Conservation (phyloP, 768 basidiomycete species). For the Mycena pura region DNA sequence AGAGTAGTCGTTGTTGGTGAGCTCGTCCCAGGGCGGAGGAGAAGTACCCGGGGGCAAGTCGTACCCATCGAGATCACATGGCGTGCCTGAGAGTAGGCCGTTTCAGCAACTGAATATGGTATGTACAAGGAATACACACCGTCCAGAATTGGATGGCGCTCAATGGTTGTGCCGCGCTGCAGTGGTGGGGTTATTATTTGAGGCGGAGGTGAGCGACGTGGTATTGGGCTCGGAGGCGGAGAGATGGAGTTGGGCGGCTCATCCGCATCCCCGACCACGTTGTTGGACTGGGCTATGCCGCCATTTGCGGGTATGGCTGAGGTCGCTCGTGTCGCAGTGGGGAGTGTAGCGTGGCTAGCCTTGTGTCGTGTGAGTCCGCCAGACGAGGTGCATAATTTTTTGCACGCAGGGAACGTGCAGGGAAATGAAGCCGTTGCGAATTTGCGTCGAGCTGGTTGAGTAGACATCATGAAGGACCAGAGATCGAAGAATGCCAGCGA, state of each 20-base stretch:
- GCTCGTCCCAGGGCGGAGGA: constrained; percentile 18
- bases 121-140: neutral
- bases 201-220: neutral
- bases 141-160: constrained; percentile 14
- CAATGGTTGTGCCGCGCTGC: neutral
- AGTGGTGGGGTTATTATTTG: neutral
- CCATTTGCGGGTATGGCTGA: too few species aligned
- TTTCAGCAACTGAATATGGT: too few species aligned
- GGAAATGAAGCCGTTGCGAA: neutral
- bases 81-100: constrained; percentile 17
- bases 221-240: neutral
- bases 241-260: too few species aligned
- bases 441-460: neutral
- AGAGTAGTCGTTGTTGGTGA: constrained; percentile 1
- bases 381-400: neutral
- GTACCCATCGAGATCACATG: constrained; percentile 18
- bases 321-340: too few species aligned
- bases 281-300: too few species aligned
- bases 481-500: too few species aligned
- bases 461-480: neutral
- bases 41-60: constrained; percentile 1
- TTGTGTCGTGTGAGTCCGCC: neutral
- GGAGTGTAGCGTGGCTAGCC: too few species aligned
- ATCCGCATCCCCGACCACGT: too few species aligned
- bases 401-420: neutral